Conservation (phyloP, 2,329 filamentous ascomycete species). For the Talaromyces piceae region DNA sequence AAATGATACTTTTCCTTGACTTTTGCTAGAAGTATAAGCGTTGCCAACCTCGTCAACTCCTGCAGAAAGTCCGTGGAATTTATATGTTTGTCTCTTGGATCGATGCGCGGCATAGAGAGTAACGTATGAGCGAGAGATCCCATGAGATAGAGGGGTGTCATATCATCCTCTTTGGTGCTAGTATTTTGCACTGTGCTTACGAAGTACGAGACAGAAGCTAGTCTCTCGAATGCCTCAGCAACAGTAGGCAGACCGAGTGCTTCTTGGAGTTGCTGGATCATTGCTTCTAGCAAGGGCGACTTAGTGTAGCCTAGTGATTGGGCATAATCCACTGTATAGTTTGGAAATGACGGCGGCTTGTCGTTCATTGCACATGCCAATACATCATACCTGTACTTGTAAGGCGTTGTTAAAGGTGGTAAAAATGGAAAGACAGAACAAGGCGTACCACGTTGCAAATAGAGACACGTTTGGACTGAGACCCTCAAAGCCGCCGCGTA, state of each 20-base stretch:
- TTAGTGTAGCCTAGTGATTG: neutral
- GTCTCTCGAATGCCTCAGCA: neutral
- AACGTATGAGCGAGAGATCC: conserved; percentile 10
- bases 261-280: neutral
- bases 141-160: conserved; percentile 10
- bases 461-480: conserved; percentile 8
- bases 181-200: conserved; percentile 6
- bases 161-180: conserved; percentile 10
- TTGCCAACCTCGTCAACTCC: conserved; percentile 11
- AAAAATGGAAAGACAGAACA: neutral
- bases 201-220: neutral
- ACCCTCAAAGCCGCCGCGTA: conserved; percentile 14
- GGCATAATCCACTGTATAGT: neutral
- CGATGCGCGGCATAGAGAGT: conserved; percentile 10
- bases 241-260: neutral
- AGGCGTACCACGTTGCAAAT: conserved; percentile 8
- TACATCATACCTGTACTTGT: conserved; percentile 7
- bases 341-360: conserved; percentile 1
- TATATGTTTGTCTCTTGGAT: neutral
- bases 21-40: conserved; percentile 11
- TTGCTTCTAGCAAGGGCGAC: neutral
- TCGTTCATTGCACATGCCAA: conserved; percentile 5
- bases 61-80: neutral
- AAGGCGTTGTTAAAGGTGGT: too few relatives aligned
- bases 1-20: conserved; percentile 12